Conservation (phyloP, 331 rosid species). For the Saraca asoca region DNA sequence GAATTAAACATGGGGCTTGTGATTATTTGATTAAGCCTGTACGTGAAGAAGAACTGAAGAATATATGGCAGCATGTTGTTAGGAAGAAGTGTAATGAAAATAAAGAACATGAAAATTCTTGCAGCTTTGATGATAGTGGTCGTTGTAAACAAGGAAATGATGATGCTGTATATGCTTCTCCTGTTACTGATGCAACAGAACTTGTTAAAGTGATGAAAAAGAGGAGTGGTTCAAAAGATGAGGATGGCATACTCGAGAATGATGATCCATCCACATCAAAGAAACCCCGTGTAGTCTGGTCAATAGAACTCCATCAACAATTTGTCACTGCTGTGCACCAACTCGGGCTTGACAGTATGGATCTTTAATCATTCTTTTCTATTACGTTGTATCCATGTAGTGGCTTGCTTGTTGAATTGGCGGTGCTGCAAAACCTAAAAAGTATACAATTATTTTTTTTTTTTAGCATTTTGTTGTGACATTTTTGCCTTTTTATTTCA, state of each 20-base stretch:
- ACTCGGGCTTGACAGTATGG: constrained; percentile 71
- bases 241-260: constrained; percentile 52
- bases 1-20: constrained; percentile 65
- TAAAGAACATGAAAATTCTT: constrained; percentile 56
- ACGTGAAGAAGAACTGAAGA: constrained; percentile 46
- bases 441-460: neutral
- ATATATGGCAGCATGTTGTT: constrained; percentile 70
- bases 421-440: neutral
- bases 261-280: constrained; percentile 56
- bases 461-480: neutral
- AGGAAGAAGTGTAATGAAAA: constrained; percentile 44
- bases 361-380: constrained; percentile 29
- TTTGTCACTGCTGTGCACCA: constrained; percentile 63
- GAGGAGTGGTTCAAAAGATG: constrained; percentile 54
- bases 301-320: constrained; percentile 54
- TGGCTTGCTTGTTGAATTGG: neutral
- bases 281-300: constrained; percentile 68
- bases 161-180: constrained; percentile 59
- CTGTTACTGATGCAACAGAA: constrained; percentile 54
- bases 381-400: neutral
- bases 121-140: constrained; percentile 61
- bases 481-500: constrained; percentile 35
- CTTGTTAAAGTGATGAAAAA: constrained; percentile 49
- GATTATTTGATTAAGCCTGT: constrained; percentile 68
- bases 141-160: constrained; percentile 45